Evolutionary conservation across 768 basidiomycete species (phyloP).

Genomic region (Mycena pura): DNA sequence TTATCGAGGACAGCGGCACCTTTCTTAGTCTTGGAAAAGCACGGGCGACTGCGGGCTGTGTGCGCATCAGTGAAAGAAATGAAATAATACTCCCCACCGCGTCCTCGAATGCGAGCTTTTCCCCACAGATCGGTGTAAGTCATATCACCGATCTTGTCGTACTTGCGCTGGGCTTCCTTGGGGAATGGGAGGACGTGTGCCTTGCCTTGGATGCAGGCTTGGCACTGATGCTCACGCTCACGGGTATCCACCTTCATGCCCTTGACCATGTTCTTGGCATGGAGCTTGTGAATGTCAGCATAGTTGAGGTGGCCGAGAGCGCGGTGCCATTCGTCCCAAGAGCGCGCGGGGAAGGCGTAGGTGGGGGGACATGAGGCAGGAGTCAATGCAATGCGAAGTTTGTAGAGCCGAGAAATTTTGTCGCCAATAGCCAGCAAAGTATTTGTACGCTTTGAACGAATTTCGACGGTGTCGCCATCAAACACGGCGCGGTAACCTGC

Average conservation of each 20-base stretch:
- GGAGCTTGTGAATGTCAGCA: slow-evolving; percentile 24
- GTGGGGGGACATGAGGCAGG: background rate
- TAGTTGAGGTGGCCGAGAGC: slow-evolving; percentile 34
- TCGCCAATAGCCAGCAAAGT: slow-evolving; percentile 3
- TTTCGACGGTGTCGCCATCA: slow-evolving; percentile 1
- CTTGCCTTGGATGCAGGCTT: slow-evolving; percentile 35
- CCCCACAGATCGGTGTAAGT: slow-evolving; percentile 21
- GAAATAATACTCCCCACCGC: slow-evolving; percentile 15
- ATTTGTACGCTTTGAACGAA: background rate
- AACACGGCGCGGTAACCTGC: slow-evolving; percentile 10
- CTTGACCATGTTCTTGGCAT: slow-evolving; percentile 28
- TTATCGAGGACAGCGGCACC: background rate
- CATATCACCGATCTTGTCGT: slow-evolving; percentile 29
- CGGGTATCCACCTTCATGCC: slow-evolving; percentile 31
- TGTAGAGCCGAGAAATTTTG: slow-evolving; percentile 2
- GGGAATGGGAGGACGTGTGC: slow-evolving; percentile 33
- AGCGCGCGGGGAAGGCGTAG: slow-evolving; percentile 1
- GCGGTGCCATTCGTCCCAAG: slow-evolving; percentile 32
- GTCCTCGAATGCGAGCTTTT: background rate
- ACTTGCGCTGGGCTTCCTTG: slow-evolving; percentile 27
- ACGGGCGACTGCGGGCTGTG: background rate
- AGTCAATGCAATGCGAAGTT: background rate
- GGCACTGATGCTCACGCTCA: slow-evolving; percentile 28
- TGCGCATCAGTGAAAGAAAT: slow-evolving; percentile 17
- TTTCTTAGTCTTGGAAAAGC: slow-evolving; percentile 5